phyloP scores from a whole-genome alignment of 768 basidiomycete genomes.

The Cystobasidium onofrii region DNA sequence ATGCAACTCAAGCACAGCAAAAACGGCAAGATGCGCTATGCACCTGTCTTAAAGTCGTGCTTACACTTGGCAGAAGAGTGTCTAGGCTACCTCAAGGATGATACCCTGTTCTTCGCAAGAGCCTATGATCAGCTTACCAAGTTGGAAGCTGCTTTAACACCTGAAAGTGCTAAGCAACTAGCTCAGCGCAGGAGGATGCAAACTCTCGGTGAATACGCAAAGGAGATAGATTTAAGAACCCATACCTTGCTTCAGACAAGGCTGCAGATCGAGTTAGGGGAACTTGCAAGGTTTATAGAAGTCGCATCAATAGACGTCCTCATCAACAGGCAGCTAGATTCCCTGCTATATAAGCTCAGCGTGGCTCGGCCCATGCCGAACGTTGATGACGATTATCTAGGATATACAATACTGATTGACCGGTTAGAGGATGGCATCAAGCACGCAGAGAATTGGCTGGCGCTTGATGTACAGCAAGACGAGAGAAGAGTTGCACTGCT shows the following conservation, averaged over 20 bases:
- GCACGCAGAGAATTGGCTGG: not conserved
- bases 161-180: not conserved
- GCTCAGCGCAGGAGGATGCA: not conserved
- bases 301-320: not conserved
- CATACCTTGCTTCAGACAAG: not conserved
- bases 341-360: not conserved
- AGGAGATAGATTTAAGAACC: not conserved
- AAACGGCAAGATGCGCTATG: not conserved
- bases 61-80: not conserved
- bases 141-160: not conserved
- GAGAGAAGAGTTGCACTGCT: not conserved
- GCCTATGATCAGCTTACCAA: not conserved
- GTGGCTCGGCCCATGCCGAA: not conserved
- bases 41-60: not conserved
- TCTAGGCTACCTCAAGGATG: not conserved
- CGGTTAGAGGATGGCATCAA: no score
- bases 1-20: not conserved
- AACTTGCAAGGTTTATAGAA: not conserved
- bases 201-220: not conserved
- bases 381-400: not conserved
- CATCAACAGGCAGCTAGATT: not conserved
- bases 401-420: no score
- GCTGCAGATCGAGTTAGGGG: not conserved
- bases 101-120: not conserved
- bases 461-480: not conserved